phyloP scores from a whole-genome alignment of 345 rosid species.

The Linum lewisii region DNA sequence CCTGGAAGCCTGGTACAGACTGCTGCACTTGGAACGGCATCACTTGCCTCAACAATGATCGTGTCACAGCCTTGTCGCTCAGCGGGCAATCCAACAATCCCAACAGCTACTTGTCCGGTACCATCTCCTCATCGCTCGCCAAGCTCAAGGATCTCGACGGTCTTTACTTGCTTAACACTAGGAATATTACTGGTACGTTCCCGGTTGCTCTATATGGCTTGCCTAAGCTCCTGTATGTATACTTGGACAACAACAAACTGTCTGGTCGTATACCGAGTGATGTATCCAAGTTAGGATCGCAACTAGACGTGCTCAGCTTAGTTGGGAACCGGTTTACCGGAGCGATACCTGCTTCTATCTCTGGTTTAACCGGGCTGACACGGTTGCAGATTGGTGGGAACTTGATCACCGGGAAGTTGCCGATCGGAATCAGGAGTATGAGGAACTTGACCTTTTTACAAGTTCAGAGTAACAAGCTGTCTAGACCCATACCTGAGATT shows the following conservation, averaged over 20 bases:
- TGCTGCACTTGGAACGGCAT: slow-evolving; percentile 60
- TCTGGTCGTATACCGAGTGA: slow-evolving; percentile 46
- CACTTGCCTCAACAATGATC: slow-evolving; percentile 27
- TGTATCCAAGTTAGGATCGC: slow-evolving; percentile 32
- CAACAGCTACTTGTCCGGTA: slow-evolving; percentile 44
- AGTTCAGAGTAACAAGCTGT: slow-evolving; percentile 37
- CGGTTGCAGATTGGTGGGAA: slow-evolving; percentile 47
- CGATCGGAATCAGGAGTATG: slow-evolving; percentile 35
- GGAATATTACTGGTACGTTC: slow-evolving; percentile 51
- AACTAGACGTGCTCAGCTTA: slow-evolving; percentile 32
- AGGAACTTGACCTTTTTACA: slow-evolving; percentile 23
- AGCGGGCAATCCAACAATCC: slow-evolving; percentile 25
- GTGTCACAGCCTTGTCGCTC: slow-evolving; percentile 39
- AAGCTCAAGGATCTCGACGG: slow-evolving; percentile 43
- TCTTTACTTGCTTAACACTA: slow-evolving; percentile 33
- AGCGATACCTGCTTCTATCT: slow-evolving; percentile 48
- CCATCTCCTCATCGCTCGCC: slow-evolving; percentile 43
- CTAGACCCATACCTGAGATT: slow-evolving; percentile 47
- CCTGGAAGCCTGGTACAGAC: slow-evolving; percentile 67
- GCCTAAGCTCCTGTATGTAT: slow-evolving; percentile 38
- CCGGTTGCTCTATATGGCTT: slow-evolving; percentile 42
- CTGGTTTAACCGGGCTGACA: slow-evolving; percentile 30
- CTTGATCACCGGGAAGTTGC: slow-evolving; percentile 47
- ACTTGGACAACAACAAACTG: slow-evolving; percentile 53
- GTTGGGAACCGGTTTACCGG: slow-evolving; percentile 55